These are phyloP conservation scores for Solanum hybrid DNA, from an alignment of 305 asterid genomes.

Conservation along the genomic window DNA sequence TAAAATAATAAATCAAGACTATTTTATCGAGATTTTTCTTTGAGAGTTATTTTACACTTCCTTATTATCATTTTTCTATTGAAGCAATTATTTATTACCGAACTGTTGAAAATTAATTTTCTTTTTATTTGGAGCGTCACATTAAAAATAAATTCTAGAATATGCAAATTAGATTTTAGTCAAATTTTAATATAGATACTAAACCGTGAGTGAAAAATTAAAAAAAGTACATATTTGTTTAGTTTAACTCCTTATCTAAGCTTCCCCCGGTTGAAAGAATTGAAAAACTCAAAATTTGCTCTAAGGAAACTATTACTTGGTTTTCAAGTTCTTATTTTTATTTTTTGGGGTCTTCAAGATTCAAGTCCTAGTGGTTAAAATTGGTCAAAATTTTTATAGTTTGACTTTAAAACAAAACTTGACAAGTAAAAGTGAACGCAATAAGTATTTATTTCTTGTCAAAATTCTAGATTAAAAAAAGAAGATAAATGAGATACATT, in stretches of 20 bases:
- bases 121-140: fast-evolving
- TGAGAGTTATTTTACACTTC: background rate
- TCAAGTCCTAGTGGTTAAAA: background rate
- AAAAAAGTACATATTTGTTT: background rate
- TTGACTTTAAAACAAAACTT: background rate
- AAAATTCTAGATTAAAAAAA: background rate
- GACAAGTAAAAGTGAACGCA: background rate
- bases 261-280: background rate
- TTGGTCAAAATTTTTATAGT: background rate
- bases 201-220: background rate
- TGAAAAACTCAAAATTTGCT: background rate
- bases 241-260: background rate
- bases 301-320: background rate
- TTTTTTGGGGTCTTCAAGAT: background rate
- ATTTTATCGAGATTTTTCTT: background rate
- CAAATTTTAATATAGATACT: background rate
- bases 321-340: no score
- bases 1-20: background rate
- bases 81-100: background rate
- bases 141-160: background rate
- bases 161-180: background rate
- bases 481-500: background rate
- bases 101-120: background rate
- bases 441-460: background rate
- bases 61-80: background rate